Base-by-base conservation (phyloP, 2,329 filamentous ascomycete genomes). In the Stromatinia cepivora region DNA sequence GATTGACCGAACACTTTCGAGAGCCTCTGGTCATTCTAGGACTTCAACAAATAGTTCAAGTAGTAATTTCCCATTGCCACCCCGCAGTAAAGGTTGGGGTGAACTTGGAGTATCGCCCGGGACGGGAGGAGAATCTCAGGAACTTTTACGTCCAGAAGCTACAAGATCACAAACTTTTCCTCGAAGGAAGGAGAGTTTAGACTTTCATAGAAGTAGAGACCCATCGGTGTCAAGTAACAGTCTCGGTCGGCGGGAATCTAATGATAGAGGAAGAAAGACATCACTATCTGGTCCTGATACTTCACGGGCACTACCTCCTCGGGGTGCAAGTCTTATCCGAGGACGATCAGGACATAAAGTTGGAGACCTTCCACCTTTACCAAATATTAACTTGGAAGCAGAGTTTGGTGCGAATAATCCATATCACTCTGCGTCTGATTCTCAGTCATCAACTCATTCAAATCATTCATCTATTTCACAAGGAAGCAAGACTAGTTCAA, bases 371-470 rank as follows among this genome's bases (percentile, higher is more conserved):
- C 76, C 75, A 46, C 72, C 72, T 53, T 57, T 77, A 13, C 75
- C 76, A 31, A 73, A 75, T 54, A 65, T 89, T 54, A 86, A 89
- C 73, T 80, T 89, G 10, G 85, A 84, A 1, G 83, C 82, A 45
- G 87, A 89, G 70, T 89, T 89, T 72, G 87, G 87, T 15, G 78
- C 82, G 34, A 84, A 85, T 46, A 90, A 90, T 73, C 86, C 87
- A 0, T 90, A 90, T 74, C 88, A 92, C 74, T 84, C 85, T 5
- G 81, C 87, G 0, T 87, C 88, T 1, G 85, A 86, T 70, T 92
- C 90, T 2, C 84, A 85, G 36, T 89, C 88, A 0, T 92, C 90
- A 0, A 87, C 85, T 25, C 84, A 84, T 57, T 92, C 89, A 2
- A 85, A 86, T n/a, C 84, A 84, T 54, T 92, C 89, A 1, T 85